Base-by-base conservation (phyloP, 2,329 filamentous ascomycete genomes). In the Amylocarpus encephaloides region DNA sequence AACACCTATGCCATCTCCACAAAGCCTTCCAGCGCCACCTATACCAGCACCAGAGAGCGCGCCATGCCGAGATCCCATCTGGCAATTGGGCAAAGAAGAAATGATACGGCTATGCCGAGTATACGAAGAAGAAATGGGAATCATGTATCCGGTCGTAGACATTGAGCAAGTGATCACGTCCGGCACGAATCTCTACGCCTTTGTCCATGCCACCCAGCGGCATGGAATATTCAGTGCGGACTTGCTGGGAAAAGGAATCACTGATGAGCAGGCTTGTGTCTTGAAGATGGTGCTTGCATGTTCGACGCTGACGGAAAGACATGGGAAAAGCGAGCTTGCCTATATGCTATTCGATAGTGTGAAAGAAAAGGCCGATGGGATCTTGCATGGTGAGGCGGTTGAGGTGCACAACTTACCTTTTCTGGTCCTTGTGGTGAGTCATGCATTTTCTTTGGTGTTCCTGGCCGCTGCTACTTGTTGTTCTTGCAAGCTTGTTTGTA, bases 111-210 rank as follows among this genome's bases (percentile, higher is more conserved):
- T 96, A 12, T 88, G 88, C 57, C 76, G 80, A 12, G 73, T 94
- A 0, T 92, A 93, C 63, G 87, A 95, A 58, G 90, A 96, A 61
- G 91, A 96, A 65, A 84, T 94, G 61, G 88, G 88, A 39, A 79
- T 92, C 61, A 94, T 95, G 88, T 95, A 95, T 66, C 92, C 92
- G 0, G 79, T 95, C 3, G 68, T 95, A 42, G 79, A 88, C 58
- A 85, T 95, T 33, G 79, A 86, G 38, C 76, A 76, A 38, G 72
- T 94, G 35, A 82, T 87, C 34, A 72, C 74, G 5, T 86, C 95
- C 65, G 83, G 84, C 6, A 82, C 79, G 54, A 75, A 77, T 52
- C 71, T 95, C 1, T 84, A 83, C 49, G 74, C 79, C 0, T 93
- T 88, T 66, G 82, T 93, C 63, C 86, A 90, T 30, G 78, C 82